Conservation (phyloP, 805 yeast genomes). For the Wickerhamiella sergipiensis region DNA sequence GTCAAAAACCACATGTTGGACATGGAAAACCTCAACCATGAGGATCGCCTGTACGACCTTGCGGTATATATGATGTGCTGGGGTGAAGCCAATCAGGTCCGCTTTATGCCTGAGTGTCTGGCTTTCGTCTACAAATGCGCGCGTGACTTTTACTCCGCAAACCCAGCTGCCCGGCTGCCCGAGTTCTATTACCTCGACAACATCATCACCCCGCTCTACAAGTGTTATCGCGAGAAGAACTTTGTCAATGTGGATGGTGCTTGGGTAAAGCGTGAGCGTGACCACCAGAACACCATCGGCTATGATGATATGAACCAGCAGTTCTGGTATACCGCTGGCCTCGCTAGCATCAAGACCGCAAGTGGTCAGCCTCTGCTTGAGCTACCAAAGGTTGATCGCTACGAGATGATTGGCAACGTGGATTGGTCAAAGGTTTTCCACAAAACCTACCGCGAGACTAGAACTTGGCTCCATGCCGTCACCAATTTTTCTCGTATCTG, state of each 20-base stretch:
- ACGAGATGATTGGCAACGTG: slow-evolving; percentile 37
- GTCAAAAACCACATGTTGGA: slow-evolving; percentile 27
- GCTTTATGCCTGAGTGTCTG: slow-evolving; percentile 82
- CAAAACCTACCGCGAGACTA: slow-evolving; percentile 61
- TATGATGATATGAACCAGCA: slow-evolving; percentile 84
- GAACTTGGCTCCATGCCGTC: slow-evolving; percentile 65
- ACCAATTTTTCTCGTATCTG: slow-evolving; percentile 67
- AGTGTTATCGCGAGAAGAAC: slow-evolving; percentile 42
- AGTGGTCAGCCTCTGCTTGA: slow-evolving; percentile 39
- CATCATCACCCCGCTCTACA: slow-evolving; percentile 60
- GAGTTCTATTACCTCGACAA: slow-evolving; percentile 35
- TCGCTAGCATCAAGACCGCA: slow-evolving; percentile 39
- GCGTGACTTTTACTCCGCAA: slow-evolving; percentile 44
- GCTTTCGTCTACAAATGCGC: slow-evolving; percentile 79
- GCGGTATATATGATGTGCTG: slow-evolving; percentile 62
- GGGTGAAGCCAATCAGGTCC: slow-evolving; percentile 81
- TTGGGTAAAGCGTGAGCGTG: slow-evolving; percentile 38
- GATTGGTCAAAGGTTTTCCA: slow-evolving; percentile 55
- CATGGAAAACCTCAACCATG: slow-evolving; percentile 37
- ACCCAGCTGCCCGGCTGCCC: slow-evolving; percentile 22
- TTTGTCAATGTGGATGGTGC: slow-evolving; percentile 29
- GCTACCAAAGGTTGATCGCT: slow-evolving; percentile 43
- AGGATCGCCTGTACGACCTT: slow-evolving; percentile 47
- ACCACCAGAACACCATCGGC: slow-evolving; percentile 60
- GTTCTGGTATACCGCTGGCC: slow-evolving; percentile 69